These are phyloP conservation scores for Elsinoe ampelina DNA, from an alignment of 2,329 filamentous ascomycete species.

Conservation along the genomic window DNA sequence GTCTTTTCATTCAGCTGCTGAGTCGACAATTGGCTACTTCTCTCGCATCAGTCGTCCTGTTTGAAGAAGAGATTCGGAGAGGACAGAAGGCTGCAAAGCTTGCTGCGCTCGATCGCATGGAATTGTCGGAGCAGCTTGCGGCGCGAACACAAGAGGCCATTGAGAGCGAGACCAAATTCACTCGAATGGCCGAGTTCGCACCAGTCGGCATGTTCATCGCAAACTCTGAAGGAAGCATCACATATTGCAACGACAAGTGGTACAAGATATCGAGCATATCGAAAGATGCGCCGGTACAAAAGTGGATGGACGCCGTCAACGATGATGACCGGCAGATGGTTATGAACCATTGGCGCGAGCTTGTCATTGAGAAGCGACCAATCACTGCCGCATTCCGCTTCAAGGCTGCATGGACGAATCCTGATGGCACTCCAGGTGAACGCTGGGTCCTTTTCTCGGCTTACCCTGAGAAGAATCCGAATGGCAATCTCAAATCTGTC, in stretches of 20 bases:
- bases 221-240: slow-evolving; percentile 60
- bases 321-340: slow-evolving; percentile 55
- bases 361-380: slow-evolving; percentile 53
- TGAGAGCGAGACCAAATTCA: slow-evolving; percentile 66
- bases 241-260: slow-evolving; percentile 74
- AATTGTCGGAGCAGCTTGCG: slow-evolving; percentile 66
- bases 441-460: slow-evolving; percentile 72
- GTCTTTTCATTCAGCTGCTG: slow-evolving; percentile 64
- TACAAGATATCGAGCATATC: slow-evolving; percentile 51
- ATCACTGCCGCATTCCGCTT: slow-evolving; percentile 68
- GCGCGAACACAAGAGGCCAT: slow-evolving; percentile 49
- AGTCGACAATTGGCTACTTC: slow-evolving; percentile 70
- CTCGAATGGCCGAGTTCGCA: slow-evolving; percentile 73
- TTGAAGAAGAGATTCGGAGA: slow-evolving; percentile 71
- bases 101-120: slow-evolving; percentile 66
- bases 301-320: slow-evolving; percentile 63
- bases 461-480: slow-evolving; percentile 58
- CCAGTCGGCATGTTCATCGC: slow-evolving; percentile 81
- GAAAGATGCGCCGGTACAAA: slow-evolving; percentile 24
- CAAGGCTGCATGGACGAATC: slow-evolving; percentile 55
- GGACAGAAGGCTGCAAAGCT: slow-evolving; percentile 64
- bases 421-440: slow-evolving; percentile 46
- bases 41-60: slow-evolving; percentile 70
- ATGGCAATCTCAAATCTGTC: slow-evolving; percentile 60
- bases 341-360: slow-evolving; percentile 50